Evolutionary conservation across 352 stramenopile genomes (phyloP), one percentile per base, ranked within the genome.

Genomic region (Pythium brassicae): DNA sequence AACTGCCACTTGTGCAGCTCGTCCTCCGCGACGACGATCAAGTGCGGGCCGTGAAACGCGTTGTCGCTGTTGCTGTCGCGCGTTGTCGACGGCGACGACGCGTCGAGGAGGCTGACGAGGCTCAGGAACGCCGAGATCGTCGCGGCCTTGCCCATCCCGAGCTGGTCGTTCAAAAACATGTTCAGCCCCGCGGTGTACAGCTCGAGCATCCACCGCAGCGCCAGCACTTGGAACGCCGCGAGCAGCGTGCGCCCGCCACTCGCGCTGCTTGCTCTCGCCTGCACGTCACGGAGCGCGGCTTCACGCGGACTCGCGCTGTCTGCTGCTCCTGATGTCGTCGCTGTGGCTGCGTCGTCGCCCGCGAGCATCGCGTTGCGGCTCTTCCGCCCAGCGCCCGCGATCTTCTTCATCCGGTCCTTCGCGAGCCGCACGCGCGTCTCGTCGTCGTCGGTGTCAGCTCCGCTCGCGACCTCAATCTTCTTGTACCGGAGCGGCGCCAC

Each of bases 81-180:
- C 11, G 43, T 44, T 26, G 39, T 37, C 26, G 50, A 19, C 6
- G 52, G 32, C 12, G 50, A 40, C n/a, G 56, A 29, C 1, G 58
- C 59, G 19, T 65, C 51, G 2, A 88, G 47, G 37, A 78, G 61
- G 19, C 78, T 64, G 23, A 89, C 59, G 9, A 84, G 61, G 23
- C 65, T 70, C n/a, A 95, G 63, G 59, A 93, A 94, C 5, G 80
- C 77, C 26, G 84, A 75, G 25, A 93, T 74, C 2, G 79, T 90
- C 8, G 76, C 72, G 10, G 82, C 78, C 54, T 94, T 93, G n/a
- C 84, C 86, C 72, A 94, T 92, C 20, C 86, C 86, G 10, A 93
- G 59, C 40, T 96, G 84, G 44, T 96, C 86, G 58, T 94, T 94
- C 35, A 96, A 48, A 51, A 96, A 66, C 32, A 89, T 68, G 58